A percentile compares a stretch with the other conserved stretches of the same genome.
phyloP scores from a whole-genome alignment of 2,329 filamentous ascomycete genomes.

The Bipolaris gigantea region DNA sequence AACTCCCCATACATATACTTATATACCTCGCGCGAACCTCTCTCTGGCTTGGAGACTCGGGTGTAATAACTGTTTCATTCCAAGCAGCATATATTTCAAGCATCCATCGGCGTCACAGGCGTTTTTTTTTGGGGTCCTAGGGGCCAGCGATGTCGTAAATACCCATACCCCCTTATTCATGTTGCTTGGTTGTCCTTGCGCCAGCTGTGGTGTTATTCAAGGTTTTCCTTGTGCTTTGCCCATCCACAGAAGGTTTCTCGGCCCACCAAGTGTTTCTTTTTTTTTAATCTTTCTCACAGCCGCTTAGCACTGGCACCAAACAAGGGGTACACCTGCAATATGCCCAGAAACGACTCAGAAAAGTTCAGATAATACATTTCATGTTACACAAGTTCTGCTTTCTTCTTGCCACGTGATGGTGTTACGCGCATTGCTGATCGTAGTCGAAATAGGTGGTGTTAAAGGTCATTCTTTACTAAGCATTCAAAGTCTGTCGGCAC shows the following conservation, averaged over 20 bases:
- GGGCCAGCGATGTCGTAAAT: slow-evolving; percentile 10
- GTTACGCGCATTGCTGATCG: neutral
- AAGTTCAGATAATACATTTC: neutral
- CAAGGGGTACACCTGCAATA: neutral
- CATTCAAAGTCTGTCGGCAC: neutral
- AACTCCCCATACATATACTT: neutral
- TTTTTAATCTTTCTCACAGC: slow-evolving; percentile 6
- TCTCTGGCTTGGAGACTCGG: slow-evolving; percentile 1
- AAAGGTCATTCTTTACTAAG: neutral
- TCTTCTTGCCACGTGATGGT: neutral
- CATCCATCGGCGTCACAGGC: slow-evolving; percentile 11
- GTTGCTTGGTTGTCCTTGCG: neutral
- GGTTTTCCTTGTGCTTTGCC: neutral
- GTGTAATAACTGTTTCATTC: neutral
- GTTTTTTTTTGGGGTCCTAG: neutral
- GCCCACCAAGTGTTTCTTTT: neutral
- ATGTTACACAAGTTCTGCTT: neutral
- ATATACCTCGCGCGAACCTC: neutral
- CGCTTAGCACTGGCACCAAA: neutral
- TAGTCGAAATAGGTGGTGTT: neutral
- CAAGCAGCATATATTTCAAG: slow-evolving; percentile 6
- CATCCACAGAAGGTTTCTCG: neutral
- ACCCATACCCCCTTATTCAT: slow-evolving; percentile 11
- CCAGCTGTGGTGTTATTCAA: slow-evolving; percentile 13
- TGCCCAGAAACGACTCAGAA: neutral